Base-by-base conservation (phyloP, 176 grass and related monocot genomes). In the Carex kokanica region DNA sequence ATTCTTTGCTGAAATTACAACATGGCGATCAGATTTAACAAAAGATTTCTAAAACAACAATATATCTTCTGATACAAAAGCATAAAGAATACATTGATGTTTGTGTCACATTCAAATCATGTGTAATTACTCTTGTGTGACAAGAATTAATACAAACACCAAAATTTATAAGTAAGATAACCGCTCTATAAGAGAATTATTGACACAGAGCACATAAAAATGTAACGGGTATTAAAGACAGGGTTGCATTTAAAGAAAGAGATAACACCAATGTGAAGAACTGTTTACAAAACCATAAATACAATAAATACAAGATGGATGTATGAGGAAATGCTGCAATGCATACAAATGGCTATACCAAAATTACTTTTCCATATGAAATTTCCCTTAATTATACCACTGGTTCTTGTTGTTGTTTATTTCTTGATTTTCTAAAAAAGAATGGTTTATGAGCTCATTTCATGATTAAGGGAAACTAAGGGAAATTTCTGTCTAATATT, bases 1-100 rank as follows among this genome's bases (percentile, higher is more conserved):
- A 83, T 95, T 95, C 88, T 95, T 95, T 64, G 93, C 93, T 95
- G 93, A 68, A 89, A 62, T 85, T 78, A 81, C 64, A 81, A 51
- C 20, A 81, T 21, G 13, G 7, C 59, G 32, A 17, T 66, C 59
- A 67, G 34, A 64, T 64, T 64, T 27, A 60, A 52, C 31, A 49
- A 29, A 24, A 64, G n/a, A 15, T 18, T n/a, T n/a, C 66, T 41
- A 38, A 79, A 52, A 53, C 11, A 75, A 75, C 14, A 27, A 75
- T 25, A 49, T 51, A 73, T 65, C 62, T 8, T 64, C 24, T 16
- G 62, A 1, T 4, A 10, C 62, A 64, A 69, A 18, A 36, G 31
- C 2, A 36, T 38, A 13, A 69, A 40, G 7, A 41, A 69, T 41
- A 41, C 31, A 40, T n/a, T 36, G 32, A 69, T 38, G 32, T 40